Base-by-base conservation (phyloP, 2,329 filamentous ascomycete genomes). In the Alternaria triticina region DNA sequence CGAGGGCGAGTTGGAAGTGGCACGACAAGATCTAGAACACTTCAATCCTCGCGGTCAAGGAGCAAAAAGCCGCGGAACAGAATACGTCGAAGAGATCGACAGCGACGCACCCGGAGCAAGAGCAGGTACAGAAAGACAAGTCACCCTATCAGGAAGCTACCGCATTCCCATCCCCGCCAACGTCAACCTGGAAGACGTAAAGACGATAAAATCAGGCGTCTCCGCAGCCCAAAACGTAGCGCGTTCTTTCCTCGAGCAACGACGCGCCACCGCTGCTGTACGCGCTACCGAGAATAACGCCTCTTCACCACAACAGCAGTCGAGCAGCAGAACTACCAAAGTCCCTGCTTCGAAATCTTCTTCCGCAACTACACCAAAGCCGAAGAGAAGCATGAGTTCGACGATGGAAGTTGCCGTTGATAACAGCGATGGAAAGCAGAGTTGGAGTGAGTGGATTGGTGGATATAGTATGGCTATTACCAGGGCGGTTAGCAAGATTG, bases 401-500 rank as follows among this genome's bases (percentile, higher is more conserved):
- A 70, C 60, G 4, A 44, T 70, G 57, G 70, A 73, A n/a, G 62
- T 71, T 7, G 58, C 54, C 3, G 67, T 59, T 2, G 70, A 70
- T 5, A 57, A 61, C 5, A 65, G 55, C 4, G 67, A 59, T 1
- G 70, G 69, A 0, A 74, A 74, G 54, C 68, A 77, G 67, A 73
- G 73, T 33, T 80, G 78, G 78, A 65, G 74, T 8, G 78, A 80
- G 54, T 80, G 77, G 77, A 77, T 80, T 54, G 78, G 78, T 0
- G 78, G 77, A 15, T 80, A 80, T 56, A 79, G 77, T 52, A 65
- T 80, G 62, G 76, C 77, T 10, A 77, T 80, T 49, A 72, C 73
- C 17, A 57, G 74, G 44, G 77, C 74, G n/a, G 75, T 80, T 10
- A 77, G 74, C 54, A 80, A 67, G 54, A 77, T 79, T 40, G 77